Conservation (phyloP, 192 early-diverging fungal species). For the Coemansia sp. region DNA sequence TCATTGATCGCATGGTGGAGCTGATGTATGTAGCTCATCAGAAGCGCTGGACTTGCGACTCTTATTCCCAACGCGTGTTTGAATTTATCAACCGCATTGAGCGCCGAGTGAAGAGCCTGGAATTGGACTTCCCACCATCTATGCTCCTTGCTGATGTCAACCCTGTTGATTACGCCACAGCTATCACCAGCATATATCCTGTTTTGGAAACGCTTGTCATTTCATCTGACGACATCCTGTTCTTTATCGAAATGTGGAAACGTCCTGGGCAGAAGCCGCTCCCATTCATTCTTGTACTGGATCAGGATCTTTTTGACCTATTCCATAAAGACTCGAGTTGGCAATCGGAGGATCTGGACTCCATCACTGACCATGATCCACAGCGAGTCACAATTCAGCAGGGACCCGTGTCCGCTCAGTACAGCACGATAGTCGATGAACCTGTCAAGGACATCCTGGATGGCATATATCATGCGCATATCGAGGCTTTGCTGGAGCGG, state of each 20-base stretch:
- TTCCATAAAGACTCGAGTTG: conserved; percentile 91
- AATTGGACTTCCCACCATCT: background rate
- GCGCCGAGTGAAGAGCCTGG: conserved; percentile 57
- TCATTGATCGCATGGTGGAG: conserved; percentile 78
- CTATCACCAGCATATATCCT: conserved; percentile 8
- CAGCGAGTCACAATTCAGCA: conserved; percentile 85
- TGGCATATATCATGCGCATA: conserved; percentile 78
- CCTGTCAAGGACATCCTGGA: conserved; percentile 88
- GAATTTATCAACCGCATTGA: conserved; percentile 86
- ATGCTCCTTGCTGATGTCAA: background rate
- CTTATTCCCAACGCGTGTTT: conserved; percentile 71
- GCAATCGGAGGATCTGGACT: conserved; percentile 87
- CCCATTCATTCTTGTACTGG: conserved; percentile 88
- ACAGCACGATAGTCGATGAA: conserved; percentile 75
- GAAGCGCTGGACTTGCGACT: conserved; percentile 78
- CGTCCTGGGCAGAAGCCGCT: conserved; percentile 82
- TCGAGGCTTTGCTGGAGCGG: conserved; percentile 70
- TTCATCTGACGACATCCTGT: conserved; percentile 36
- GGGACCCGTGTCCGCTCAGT: conserved; percentile 79
- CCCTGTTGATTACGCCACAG: conserved; percentile 26
- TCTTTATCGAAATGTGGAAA: conserved; percentile 43
- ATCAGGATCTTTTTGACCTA: conserved; percentile 89
- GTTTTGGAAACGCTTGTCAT: conserved; percentile 7
- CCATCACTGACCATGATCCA: conserved; percentile 83
- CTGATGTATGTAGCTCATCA: conserved; percentile 79